These are phyloP conservation scores for Fagopyrum esculentum DNA, from an alignment of 148 eudicot genomes.

Conservation along the genomic window DNA sequence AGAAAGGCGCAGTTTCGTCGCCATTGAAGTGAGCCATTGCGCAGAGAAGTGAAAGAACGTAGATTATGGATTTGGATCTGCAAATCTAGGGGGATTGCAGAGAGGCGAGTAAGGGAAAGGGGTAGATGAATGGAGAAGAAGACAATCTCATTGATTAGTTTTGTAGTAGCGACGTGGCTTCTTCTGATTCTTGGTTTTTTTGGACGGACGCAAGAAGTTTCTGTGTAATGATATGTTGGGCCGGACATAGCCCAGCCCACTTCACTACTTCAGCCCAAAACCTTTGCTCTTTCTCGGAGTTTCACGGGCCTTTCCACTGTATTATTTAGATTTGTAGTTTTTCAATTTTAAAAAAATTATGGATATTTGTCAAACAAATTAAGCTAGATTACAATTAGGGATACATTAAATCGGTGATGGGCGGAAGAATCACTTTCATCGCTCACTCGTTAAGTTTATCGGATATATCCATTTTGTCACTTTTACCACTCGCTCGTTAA, in stretches of 20 bases:
- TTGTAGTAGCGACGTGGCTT: slow-evolving; percentile 11
- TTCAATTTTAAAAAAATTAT: too few species aligned
- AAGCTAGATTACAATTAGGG: too few species aligned
- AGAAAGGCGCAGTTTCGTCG: slow-evolving; percentile 79
- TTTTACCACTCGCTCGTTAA: too few species aligned
- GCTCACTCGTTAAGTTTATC: too few species aligned
- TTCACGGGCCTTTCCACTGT: too few species aligned
- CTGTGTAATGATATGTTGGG: not conserved
- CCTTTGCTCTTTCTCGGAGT: not conserved
- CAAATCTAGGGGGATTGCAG: not conserved
- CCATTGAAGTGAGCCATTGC: slow-evolving; percentile 57
- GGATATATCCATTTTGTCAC: too few species aligned
- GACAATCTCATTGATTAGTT: slow-evolving; percentile 12
- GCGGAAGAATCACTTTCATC: too few species aligned
- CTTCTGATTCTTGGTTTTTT: not conserved
- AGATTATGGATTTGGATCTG: slow-evolving; percentile 15
- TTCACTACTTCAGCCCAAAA: not conserved
- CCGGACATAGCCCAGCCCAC: not conserved
- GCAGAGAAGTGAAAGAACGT: not conserved
- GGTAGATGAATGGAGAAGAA: slow-evolving; percentile 11
- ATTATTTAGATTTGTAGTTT: too few species aligned
- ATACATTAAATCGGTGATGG: too few species aligned
- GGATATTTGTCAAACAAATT: too few species aligned
- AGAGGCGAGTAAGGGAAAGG: not conserved
- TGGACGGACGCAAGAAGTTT: slow-evolving; percentile 3